Base-by-base conservation (phyloP, 2,329 filamentous ascomycete genomes). In the Penicillium sp. region DNA sequence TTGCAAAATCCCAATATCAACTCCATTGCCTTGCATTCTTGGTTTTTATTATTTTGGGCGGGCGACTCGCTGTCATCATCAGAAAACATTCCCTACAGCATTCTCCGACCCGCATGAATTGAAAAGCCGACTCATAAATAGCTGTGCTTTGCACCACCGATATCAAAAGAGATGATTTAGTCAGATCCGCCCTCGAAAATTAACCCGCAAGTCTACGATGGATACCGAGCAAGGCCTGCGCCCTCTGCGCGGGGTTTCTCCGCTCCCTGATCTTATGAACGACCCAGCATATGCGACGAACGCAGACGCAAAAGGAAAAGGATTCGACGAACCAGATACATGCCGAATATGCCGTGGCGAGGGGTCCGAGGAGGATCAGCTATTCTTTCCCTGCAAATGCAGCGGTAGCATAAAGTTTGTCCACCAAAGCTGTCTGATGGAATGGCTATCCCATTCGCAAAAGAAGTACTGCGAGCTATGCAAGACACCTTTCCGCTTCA, bases 391-490 rank as follows among this genome's bases (percentile, higher is more conserved):
- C 5, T 99, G 94, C 86, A 97, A 97, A 79, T 99, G 94, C 78
- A 97, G 91, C 69, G 94, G 94, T 57, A 97, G 93, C 76, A 99
- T 99, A 77, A 97, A 96, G 77, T 96, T 89, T 68, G 94, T 99
- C 60, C 94, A 99, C 72, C 94, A 99, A 74, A 90, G 95, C 71
- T 99, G 94, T 72, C 78, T 99, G 74, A 96, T 99, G 88, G 92
- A 97, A 75, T 99, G 94, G 94, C 81, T 99, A 21, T 93, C 91
- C 50, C 95, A 99, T 74, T 97, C 94, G 1, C 92, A 99, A 72
- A 99, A 99, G 83, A 97, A 97, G 74, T 90, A 99, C 79, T 99
- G 95, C 80, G 94, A 99, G 78, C 86, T 99, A 35, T 99, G 94
- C 85, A 99, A 99, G 78, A 99, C 94, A 2, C 87, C 92, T 0